These are phyloP conservation scores for Anisodus acutangulus DNA, from an alignment of 257 asterid species.

Conservation along the genomic window DNA sequence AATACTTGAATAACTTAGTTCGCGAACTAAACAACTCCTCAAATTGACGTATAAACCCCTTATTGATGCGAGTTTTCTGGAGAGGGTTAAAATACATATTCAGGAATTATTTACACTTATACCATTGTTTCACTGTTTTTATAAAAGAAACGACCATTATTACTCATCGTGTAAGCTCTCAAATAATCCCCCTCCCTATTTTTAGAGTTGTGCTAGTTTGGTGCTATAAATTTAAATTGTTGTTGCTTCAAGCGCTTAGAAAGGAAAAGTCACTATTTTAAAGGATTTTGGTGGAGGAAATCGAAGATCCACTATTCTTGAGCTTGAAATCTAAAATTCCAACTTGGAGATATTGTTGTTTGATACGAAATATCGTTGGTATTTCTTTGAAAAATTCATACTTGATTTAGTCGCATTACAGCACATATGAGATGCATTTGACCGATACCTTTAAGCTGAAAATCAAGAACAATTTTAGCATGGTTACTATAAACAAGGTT, in stretches of 20 bases:
- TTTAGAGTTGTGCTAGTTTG: no score
- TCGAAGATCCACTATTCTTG: neutral
- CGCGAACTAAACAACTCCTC: no score
- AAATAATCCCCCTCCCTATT: no score
- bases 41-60: neutral
- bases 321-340: neutral
- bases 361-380: neutral
- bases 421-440: neutral
- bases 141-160: no score
- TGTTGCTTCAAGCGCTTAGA: neutral
- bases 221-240: no score
- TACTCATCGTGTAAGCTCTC: no score
- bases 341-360: neutral
- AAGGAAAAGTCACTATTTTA: no score
- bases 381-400: neutral
- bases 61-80: neutral
- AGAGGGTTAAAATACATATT: neutral
- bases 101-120: no score
- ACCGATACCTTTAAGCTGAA: neutral
- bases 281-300: neutral
- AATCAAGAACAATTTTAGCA: neutral
- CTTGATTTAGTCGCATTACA: neutral
- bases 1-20: no score
- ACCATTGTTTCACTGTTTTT: no score
- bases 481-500: neutral